A percentile compares a stretch with the other conserved stretches of the same genome.
Conservation (phyloP, 2,329 filamentous ascomycete species). For the Kalaharituber pfeilii region DNA sequence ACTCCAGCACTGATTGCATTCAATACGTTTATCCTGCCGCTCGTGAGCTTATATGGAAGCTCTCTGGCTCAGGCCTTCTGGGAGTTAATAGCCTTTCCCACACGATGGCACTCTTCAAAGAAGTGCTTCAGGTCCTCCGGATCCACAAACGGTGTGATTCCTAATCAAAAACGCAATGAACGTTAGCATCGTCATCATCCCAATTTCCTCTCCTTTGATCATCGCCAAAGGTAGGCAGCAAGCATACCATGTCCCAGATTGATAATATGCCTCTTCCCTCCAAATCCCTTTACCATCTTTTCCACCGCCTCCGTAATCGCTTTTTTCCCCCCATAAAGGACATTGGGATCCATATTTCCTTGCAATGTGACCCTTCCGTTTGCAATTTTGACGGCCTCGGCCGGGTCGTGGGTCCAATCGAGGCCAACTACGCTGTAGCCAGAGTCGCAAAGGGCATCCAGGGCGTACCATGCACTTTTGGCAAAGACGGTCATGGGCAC, state of each 20-base stretch:
- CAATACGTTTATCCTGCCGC: too few relatives aligned
- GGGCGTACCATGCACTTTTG: conserved; percentile 90
- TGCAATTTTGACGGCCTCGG: conserved; percentile 64
- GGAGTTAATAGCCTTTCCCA: conserved; percentile 30
- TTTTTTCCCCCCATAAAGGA: conserved; percentile 68
- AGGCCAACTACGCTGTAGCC: conserved; percentile 89
- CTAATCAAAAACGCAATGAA: conserved; percentile 31
- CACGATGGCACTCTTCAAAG: conserved; percentile 75
- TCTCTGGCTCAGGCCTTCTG: too few relatives aligned
- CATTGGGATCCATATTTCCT: conserved; percentile 87
- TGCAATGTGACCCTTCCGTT: conserved; percentile 67
- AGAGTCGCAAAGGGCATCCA: conserved; percentile 70
- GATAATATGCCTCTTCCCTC: conserved; percentile 77
- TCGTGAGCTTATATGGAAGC: too few relatives aligned
- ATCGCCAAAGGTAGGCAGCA: background rate
- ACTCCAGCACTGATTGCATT: too few relatives aligned
- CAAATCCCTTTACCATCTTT: conserved; percentile 74
- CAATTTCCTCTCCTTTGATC: conserved; percentile 1
- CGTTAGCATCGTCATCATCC: conserved; percentile 2
- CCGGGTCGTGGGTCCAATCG: conserved; percentile 86
- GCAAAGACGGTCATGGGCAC: conserved; percentile 98
- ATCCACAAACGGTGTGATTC: conserved; percentile 85
- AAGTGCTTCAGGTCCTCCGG: conserved; percentile 87
- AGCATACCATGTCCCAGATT: conserved; percentile 84
- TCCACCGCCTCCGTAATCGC: conserved; percentile 69